Evolutionary conservation across 331 rosid species (phyloP).

Genomic region (Ulmus americana): DNA sequence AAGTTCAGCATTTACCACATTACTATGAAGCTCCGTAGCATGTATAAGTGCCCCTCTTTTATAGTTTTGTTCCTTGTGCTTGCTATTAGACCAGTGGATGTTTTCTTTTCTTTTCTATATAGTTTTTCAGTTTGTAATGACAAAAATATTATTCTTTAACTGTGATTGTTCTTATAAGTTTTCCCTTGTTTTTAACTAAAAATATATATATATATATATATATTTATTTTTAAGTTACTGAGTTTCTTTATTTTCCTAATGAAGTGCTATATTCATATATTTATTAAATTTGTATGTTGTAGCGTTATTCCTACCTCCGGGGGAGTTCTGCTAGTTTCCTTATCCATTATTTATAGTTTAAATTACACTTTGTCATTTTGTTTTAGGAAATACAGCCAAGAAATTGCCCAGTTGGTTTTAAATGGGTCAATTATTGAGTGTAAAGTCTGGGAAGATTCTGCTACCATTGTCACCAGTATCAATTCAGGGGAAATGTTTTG

Average conservation of each 20-base stretch:
- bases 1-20: constrained; percentile 55
- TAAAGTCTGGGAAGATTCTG: constrained; percentile 53
- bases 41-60: constrained; percentile 38
- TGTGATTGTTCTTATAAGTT: too few species aligned
- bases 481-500: constrained; percentile 53
- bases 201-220: too few species aligned
- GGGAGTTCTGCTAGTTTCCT: too few species aligned
- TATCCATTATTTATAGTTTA: too few species aligned
- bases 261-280: neutral
- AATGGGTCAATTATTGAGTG: constrained; percentile 54
- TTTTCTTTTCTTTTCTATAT: too few species aligned
- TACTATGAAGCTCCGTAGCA: constrained; percentile 52
- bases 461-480: constrained; percentile 37
- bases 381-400: constrained; percentile 43
- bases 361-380: neutral
- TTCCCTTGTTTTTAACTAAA: too few species aligned
- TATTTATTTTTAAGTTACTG: too few species aligned
- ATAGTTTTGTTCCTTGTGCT: constrained; percentile 2
- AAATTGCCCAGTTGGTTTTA: constrained; percentile 55
- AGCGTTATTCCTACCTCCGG: neutral
- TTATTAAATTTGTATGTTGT: neutral
- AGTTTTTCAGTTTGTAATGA: too few species aligned
- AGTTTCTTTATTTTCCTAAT: neutral
- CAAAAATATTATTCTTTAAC: too few species aligned
- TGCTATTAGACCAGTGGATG: too few species aligned